phyloP scores from a whole-genome alignment of 306 rosid species.

The Medicago ruthenica region DNA sequence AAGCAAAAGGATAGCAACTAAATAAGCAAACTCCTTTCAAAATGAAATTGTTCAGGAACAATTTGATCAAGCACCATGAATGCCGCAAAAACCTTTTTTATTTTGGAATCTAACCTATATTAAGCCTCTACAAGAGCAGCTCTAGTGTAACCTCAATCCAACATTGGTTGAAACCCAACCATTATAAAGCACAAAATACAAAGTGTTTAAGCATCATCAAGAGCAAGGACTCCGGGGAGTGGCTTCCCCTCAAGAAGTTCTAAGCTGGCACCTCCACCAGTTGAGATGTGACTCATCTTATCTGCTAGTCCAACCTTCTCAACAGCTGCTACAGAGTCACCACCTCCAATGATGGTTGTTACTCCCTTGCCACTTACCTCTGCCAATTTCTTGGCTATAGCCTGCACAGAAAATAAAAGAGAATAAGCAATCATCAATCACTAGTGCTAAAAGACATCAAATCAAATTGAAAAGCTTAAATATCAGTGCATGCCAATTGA shows the following conservation, averaged over 20 bases:
- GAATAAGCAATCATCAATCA: neutral
- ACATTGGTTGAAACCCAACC: conserved; percentile 59
- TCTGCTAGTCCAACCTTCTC: conserved; percentile 94
- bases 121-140: conserved; percentile 57
- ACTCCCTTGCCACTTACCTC: conserved; percentile 90
- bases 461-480: neutral
- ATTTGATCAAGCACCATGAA: conserved; percentile 33
- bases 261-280: conserved; percentile 99
- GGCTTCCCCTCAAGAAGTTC: conserved; percentile 97
- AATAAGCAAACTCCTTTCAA: conserved; percentile 30
- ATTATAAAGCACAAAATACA: conserved; percentile 41
- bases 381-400: conserved; percentile 85
- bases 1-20: neutral
- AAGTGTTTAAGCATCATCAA: conserved; percentile 64
- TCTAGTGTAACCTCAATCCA: conserved; percentile 37
- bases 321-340: conserved; percentile 97
- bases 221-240: conserved; percentile 97
- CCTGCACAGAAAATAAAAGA: conserved; percentile 50
- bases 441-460: neutral
- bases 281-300: conserved; percentile 97
- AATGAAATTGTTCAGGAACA: conserved; percentile 39
- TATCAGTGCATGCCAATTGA: neutral
- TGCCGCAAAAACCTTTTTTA: conserved; percentile 50
- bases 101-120: conserved; percentile 50
- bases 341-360: conserved; percentile 95